Base-by-base conservation (phyloP, 768 basidiomycete genomes). In the Pisolithus marmoratus region DNA sequence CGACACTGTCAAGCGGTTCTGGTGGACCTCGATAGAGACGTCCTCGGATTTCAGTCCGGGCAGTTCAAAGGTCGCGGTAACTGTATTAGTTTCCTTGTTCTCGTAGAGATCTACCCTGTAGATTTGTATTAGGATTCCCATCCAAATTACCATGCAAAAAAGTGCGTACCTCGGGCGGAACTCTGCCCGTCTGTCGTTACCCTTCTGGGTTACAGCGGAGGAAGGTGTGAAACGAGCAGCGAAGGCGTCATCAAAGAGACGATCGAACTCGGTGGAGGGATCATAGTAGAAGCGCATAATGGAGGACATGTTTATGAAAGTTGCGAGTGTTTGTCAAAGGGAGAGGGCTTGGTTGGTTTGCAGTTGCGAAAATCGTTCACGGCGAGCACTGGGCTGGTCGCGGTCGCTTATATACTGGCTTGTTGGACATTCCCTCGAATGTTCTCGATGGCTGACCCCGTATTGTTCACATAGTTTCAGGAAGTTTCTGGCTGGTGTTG, bases 21-120 rank as follows among this genome's bases (percentile, higher is more conserved):
- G 71, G 52, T 75, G 72, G 8, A 81, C 58, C 49, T 83, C 80
- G 56, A 84, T 75, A 43, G 67, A 64, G 46, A 83, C 68, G 54
- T 82, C 66, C 46, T 80, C 75, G 26, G 77, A 75, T 50, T 67
- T 67, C 38, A 83, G 27, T 20, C 82, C 82, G 1, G 83, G 82
- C 7, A 84, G 65, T 56, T 84, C 82, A 59, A 84, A 81, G 6
- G 72, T 63, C 40, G 81, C 81, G 1, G 77, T 79, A 31, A 83
- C 76, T 26, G 68, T 60, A 57, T 81, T 79, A n/a, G 62, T 66
- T 22, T 76, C 70, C 0, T 59, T 46, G 54, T 80, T 67, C 58
- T 83, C 80, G 58, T 79, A 76, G 14, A 82, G 65, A 55, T 82
- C 78, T 75, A 83, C 77, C 56, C 81, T 82, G 54, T 2, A 24